Base-by-base conservation (phyloP, 345 rosid species). In the Dovyalis caffra region DNA sequence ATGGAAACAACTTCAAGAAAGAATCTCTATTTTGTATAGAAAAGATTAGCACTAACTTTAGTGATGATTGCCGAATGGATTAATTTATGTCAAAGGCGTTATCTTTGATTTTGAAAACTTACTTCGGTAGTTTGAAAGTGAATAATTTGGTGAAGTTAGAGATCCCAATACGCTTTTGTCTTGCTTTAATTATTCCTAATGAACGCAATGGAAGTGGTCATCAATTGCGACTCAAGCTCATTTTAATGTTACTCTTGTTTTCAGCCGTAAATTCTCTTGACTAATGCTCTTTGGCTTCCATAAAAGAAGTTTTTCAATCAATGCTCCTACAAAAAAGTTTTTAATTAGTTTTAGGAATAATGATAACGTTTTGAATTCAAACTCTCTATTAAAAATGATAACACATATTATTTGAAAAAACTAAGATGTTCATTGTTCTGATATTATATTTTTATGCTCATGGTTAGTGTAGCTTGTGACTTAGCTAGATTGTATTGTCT, bases 221-320 rank as follows among this genome's bases (percentile, higher is more conserved):
- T 21, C 26, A 2, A 58, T 25, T 1, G 64, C 3, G 64, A 1
- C 56, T 6, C 16, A 25, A 2, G 8, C 6, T 28, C 34, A 15
- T 28, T 31, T 1, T 14, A 12, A 26, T 28, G 65, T 1, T 29
- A 1, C 12, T 28, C 21, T 28, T 29, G 65, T 62, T 62, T 29
- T 62, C 65, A 62, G 35, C 65, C 65, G 65, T 62, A 29, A 29
- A 62, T 29, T 62, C 15, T 62, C 65, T 62, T 62, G 65, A 62
- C 35, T 5, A 15, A 15, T 15, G 35, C 35, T 14, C 0, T 9
- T 14, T 23, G 35, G 35, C 65, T 1, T 62, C 34, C 35, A 62
- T 29, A n/a, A 0, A n/a, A 1, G 14, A 3, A 8, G 25, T 56
- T 56, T 56, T 21, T 56, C 60, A 3, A 56, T n/a, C 4, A 56